phyloP scores from a whole-genome alignment of 1,284 basidiomycete species.

The Boletus mariae region DNA sequence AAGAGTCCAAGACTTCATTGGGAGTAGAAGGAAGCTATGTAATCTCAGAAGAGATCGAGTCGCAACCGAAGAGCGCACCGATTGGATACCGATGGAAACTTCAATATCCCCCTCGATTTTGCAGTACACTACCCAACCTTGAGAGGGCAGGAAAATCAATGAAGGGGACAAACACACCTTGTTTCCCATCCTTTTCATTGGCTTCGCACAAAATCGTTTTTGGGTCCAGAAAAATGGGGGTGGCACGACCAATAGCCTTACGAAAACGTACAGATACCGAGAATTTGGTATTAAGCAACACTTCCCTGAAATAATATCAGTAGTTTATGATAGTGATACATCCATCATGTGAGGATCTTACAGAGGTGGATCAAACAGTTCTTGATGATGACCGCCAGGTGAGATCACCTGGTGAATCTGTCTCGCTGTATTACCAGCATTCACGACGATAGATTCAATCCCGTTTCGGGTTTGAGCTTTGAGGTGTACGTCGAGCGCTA shows the following conservation, averaged over 20 bases:
- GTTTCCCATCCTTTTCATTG: not conserved
- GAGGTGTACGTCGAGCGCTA: constrained; percentile 3
- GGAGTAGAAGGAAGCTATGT: constrained; percentile 1
- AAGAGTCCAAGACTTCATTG: not conserved
- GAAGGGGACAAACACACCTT: not conserved
- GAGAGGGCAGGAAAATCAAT: no score
- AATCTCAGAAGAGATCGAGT: not conserved
- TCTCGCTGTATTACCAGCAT: not conserved
- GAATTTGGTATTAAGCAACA: not conserved
- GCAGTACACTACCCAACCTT: not conserved
- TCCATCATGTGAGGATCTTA: not conserved
- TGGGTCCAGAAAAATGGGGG: not conserved
- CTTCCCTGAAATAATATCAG: not conserved
- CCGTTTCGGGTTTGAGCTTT: not conserved
- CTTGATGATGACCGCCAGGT: not conserved
- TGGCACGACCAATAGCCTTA: not conserved
- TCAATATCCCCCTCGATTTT: constrained; percentile 1
- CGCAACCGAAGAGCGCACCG: not conserved
- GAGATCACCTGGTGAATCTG: not conserved
- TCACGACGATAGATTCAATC: not conserved
- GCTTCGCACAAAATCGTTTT: not conserved
- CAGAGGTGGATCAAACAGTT: constrained; percentile 5
- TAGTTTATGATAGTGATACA: not conserved
- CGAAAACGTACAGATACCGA: not conserved
- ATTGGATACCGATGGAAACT: not conserved